These are phyloP conservation scores for Trapa incisa DNA, from an alignment of 345 rosid genomes.

Conservation along the genomic window DNA sequence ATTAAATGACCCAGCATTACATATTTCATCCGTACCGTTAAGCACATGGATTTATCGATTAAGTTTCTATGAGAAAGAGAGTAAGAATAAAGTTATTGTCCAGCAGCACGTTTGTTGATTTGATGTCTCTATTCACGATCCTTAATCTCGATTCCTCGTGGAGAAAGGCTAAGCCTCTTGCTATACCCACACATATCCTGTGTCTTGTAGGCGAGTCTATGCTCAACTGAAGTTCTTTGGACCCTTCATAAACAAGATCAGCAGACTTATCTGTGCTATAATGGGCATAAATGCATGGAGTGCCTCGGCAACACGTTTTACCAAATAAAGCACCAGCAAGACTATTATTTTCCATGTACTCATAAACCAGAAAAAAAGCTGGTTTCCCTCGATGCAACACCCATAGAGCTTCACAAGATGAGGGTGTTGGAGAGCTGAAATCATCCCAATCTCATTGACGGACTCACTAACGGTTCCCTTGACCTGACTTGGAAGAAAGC, in stretches of 20 bases:
- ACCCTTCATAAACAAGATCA: background rate
- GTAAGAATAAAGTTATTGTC: slow-evolving; percentile 15
- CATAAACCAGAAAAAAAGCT: slow-evolving; percentile 12
- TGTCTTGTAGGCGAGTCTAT: slow-evolving; percentile 16
- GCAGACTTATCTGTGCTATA: background rate
- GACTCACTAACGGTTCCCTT: slow-evolving; percentile 18
- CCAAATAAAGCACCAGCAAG: slow-evolving; percentile 17
- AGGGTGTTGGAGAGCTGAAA: slow-evolving; percentile 17
- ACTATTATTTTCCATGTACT: slow-evolving; percentile 20
- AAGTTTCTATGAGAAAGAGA: background rate
- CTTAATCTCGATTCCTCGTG: slow-evolving; percentile 26
- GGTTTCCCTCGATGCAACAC: slow-evolving; percentile 19
- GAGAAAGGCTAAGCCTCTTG: slow-evolving; percentile 25
- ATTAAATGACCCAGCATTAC: slow-evolving; percentile 24
- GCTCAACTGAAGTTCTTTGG: slow-evolving; percentile 8
- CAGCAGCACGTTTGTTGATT: slow-evolving; percentile 24
- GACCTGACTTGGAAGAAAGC: slow-evolving; percentile 16
- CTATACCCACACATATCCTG: slow-evolving; percentile 24
- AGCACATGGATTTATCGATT: slow-evolving; percentile 14
- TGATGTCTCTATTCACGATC: slow-evolving; percentile 34
- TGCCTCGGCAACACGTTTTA: background rate
- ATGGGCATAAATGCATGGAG: background rate
- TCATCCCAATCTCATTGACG: slow-evolving; percentile 18
- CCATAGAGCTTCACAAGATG: slow-evolving; percentile 21
- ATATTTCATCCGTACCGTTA: slow-evolving; percentile 15